phyloP scores from a whole-genome alignment of 2,329 filamentous ascomycete species.

The Diplodia intermedia region DNA sequence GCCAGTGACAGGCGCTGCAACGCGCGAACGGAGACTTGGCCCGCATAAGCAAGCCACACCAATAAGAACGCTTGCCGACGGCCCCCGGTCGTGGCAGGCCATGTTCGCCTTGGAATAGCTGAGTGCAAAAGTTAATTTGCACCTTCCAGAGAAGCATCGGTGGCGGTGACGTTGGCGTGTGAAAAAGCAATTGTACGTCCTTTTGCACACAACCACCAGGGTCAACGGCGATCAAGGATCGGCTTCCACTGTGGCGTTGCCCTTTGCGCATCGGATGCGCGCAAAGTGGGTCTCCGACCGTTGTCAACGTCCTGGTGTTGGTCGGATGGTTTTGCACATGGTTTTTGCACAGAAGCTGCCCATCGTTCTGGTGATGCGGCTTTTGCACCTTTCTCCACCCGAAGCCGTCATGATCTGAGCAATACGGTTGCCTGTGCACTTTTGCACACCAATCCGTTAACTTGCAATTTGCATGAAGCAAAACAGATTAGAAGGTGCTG shows the following conservation, averaged over 20 bases:
- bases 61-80: not conserved
- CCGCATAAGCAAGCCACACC: not conserved
- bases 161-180: not conserved
- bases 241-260: not conserved
- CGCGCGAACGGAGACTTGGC: not conserved
- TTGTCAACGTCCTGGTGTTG: not conserved
- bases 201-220: not conserved
- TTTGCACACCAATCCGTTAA: not conserved
- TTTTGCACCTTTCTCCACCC: not conserved
- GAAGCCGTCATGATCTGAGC: not conserved
- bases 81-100: not conserved
- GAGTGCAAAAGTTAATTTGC: constrained; percentile 5
- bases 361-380: not conserved
- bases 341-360: not conserved
- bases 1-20: not conserved
- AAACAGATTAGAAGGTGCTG: not conserved
- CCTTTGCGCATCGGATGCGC: not conserved
- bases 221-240: not conserved
- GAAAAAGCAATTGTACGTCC: not conserved
- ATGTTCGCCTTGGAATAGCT: not conserved
- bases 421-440: not conserved
- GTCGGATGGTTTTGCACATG: not conserved
- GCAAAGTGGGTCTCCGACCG: not conserved
- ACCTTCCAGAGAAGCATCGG: not conserved
- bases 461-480: not conserved